Percentiles rank a stretch among this genome's conserved stretches.
These are phyloP conservation scores for Acanthamoeba royreba DNA, from an alignment of 208 protist genomes.

Conservation along the genomic window DNA sequence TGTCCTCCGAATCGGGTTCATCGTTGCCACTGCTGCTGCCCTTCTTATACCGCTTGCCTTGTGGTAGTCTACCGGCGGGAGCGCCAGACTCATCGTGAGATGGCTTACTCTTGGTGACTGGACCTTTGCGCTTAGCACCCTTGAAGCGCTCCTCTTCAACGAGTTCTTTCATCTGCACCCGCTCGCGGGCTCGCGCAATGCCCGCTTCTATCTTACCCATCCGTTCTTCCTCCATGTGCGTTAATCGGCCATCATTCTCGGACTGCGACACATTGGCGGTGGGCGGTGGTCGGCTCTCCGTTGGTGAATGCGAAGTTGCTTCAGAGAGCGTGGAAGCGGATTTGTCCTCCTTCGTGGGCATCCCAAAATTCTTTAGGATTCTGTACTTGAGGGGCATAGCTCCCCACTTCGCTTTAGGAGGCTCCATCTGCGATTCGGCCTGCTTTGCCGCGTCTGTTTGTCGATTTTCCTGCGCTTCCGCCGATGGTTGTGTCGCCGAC, in stretches of 20 bases:
- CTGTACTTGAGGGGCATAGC: conserved; percentile 2
- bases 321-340: background rate
- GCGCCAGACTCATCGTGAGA: too few relatives aligned
- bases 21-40: too few relatives aligned
- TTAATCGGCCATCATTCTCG: too few relatives aligned
- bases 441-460: background rate
- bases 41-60: too few relatives aligned
- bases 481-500: background rate
- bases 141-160: background rate
- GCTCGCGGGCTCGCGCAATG: background rate
- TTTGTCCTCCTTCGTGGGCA: background rate
- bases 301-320: background rate
- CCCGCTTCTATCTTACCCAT: background rate
- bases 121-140: background rate
- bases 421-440: background rate
- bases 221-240: background rate
- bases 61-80: too few relatives aligned
- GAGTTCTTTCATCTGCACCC: background rate
- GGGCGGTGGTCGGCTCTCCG: background rate
- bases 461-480: background rate
- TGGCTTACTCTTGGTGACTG: background rate
- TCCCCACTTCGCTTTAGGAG: background rate
- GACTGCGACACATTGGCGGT: background rate
- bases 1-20: too few relatives aligned
- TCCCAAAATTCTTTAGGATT: background rate